A percentile compares a stretch with the other conserved stretches of the same genome.
These are phyloP conservation scores for Aspergillus chevalieri DNA, from an alignment of 2,329 filamentous ascomycete species.

Conservation along the genomic window DNA sequence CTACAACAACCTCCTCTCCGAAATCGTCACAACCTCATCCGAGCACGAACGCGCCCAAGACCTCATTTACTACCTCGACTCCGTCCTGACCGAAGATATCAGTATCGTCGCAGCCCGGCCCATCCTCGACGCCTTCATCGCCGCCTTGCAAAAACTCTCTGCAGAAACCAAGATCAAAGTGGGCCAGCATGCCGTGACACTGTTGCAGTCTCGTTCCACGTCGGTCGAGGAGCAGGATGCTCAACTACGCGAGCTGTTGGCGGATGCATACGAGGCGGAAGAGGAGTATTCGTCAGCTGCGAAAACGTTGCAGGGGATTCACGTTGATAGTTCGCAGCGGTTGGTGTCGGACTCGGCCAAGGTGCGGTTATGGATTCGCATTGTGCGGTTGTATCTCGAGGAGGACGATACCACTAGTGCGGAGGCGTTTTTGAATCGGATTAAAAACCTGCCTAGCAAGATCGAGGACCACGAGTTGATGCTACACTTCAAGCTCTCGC, in stretches of 20 bases:
- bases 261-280: conserved; percentile 72
- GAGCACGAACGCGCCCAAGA: conserved; percentile 50
- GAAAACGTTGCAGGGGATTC: conserved; percentile 71
- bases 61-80: conserved; percentile 61
- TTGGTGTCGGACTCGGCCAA: conserved; percentile 76
- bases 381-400: conserved; percentile 89
- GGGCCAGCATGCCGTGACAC: conserved; percentile 64
- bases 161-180: conserved; percentile 65
- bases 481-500: conserved; percentile 82
- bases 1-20: conserved; percentile 54
- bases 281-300: conserved; percentile 79
- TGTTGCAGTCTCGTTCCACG: conserved; percentile 60
- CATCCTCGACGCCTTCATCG: conserved; percentile 65
- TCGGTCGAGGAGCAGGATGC: conserved; percentile 83
- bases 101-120: conserved; percentile 70
- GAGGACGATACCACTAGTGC: conserved; percentile 83
- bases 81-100: conserved; percentile 63
- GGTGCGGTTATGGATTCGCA: conserved; percentile 82
- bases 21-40: conserved; percentile 45
- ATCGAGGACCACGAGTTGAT: conserved; percentile 67
- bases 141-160: conserved; percentile 48
- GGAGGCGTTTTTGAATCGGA: conserved; percentile 83
- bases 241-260: conserved; percentile 70
- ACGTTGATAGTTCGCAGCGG: conserved; percentile 82
- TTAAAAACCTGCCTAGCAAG: conserved; percentile 81